Percentiles rank a stretch among this genome's conserved stretches.
These are phyloP conservation scores for Syzygium syzygioides DNA, from an alignment of 441 rosid species.

Conservation along the genomic window DNA sequence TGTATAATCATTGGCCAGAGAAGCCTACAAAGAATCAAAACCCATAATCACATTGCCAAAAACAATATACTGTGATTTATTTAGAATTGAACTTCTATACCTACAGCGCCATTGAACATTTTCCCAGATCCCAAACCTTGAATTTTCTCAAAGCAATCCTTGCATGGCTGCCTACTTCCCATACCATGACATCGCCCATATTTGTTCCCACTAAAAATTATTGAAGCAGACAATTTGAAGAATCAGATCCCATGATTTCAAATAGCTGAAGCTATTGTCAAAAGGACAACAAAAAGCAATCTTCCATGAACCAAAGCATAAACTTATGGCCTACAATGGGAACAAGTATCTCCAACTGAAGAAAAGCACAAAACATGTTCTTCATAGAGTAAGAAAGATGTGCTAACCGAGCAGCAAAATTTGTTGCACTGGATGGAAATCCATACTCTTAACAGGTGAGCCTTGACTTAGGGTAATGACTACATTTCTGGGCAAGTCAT, in stretches of 20 bases:
- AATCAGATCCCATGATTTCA: fast-evolving
- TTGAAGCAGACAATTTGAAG: not conserved
- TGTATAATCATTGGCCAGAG: not conserved
- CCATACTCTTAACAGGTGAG: slow-evolving; percentile 28
- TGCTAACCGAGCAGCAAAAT: not conserved
- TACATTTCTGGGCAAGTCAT: slow-evolving; percentile 25
- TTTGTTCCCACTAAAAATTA: not conserved
- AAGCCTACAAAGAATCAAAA: too few species aligned
- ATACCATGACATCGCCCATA: not conserved
- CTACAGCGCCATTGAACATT: fast-evolving
- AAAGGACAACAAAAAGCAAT: not conserved
- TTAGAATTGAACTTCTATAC: not conserved
- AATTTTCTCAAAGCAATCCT: not conserved
- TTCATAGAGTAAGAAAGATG: slow-evolving; percentile 4
- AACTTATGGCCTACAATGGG: fast-evolving
- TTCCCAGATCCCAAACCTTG: not conserved
- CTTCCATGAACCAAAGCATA: not conserved
- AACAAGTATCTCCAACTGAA: not conserved
- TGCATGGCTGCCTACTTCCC: fast-evolving
- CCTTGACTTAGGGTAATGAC: slow-evolving; percentile 26
- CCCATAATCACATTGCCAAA: not conserved
- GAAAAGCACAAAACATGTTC: not conserved
- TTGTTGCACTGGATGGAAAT: slow-evolving; percentile 24
- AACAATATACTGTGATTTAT: not conserved
- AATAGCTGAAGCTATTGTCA: fast-evolving